phyloP scores from a whole-genome alignment of 2,329 filamentous ascomycete species.

The Diaporthe amygdali region DNA sequence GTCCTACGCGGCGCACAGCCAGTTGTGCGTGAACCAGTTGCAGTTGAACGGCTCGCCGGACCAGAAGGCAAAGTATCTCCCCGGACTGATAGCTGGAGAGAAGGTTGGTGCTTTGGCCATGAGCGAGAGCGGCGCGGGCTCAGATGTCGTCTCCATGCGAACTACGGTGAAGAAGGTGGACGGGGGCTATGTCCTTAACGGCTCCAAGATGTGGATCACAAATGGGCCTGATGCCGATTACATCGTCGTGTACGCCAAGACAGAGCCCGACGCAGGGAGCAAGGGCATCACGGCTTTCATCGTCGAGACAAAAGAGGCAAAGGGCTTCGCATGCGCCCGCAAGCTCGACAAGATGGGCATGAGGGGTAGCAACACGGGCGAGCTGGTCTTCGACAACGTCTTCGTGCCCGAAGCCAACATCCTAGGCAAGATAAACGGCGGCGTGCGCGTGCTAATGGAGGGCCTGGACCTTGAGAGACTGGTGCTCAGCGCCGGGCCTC shows the following conservation, averaged over 20 bases:
- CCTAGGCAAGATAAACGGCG: conserved; percentile 79
- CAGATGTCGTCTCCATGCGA: conserved; percentile 96
- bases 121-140: conserved; percentile 90
- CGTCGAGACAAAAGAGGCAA: conserved; percentile 68
- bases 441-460: conserved; percentile 93
- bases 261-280: conserved; percentile 75
- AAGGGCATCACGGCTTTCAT: conserved; percentile 97
- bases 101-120: conserved; percentile 90
- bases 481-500: conserved; percentile 86
- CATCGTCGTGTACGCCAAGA: conserved; percentile 97
- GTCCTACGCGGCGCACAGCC: conserved; percentile 94
- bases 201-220: conserved; percentile 99
- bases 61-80: conserved; percentile 83
- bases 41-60: conserved; percentile 82
- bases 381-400: conserved; percentile 87
- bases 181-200: conserved; percentile 85
- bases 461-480: conserved; percentile 93
- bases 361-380: conserved; percentile 95
- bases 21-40: conserved; percentile 95
- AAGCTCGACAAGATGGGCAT: conserved; percentile 99
- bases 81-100: conserved; percentile 79
- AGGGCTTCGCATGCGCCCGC: conserved; percentile 84
- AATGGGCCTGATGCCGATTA: conserved; percentile 95
- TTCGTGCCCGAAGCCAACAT: conserved; percentile 86
- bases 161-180: conserved; percentile 80